Evolutionary conservation across 1,284 basidiomycete species (phyloP).

Genomic region (Apiotrichum montevideense): DNA sequence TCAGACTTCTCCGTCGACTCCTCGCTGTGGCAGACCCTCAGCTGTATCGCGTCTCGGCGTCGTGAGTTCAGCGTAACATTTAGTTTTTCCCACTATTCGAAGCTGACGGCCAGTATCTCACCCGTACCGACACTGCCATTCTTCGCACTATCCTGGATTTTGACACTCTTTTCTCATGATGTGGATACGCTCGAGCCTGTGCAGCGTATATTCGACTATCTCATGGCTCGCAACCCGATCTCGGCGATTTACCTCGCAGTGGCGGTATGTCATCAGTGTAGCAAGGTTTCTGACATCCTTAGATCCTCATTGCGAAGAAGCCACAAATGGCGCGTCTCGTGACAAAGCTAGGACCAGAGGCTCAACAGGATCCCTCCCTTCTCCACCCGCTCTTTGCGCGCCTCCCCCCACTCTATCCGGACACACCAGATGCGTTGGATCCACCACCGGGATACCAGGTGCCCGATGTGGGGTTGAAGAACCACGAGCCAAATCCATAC

Average conservation of each 20-base stretch:
- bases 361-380: constrained; percentile 38
- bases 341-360: constrained; percentile 30
- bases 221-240: constrained; percentile 74
- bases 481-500: constrained; percentile 34
- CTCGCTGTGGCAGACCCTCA: constrained; percentile 63
- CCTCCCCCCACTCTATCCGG: constrained; percentile 58
- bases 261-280: constrained; percentile 55
- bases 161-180: constrained; percentile 88
- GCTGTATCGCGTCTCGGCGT: constrained; percentile 54
- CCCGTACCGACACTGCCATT: constrained; percentile 39
- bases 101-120: constrained; percentile 21
- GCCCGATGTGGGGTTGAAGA: background rate
- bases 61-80: constrained; percentile 46
- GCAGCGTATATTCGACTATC: constrained; percentile 81
- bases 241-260: constrained; percentile 72
- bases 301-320: constrained; percentile 47
- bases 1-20: constrained; percentile 63
- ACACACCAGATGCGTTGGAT: constrained; percentile 25
- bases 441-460: constrained; percentile 4
- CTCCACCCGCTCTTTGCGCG: constrained; percentile 72
- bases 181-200: constrained; percentile 74
- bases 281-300: background rate
- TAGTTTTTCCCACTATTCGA: too few species aligned
- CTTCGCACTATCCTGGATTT: constrained; percentile 80
- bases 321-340: constrained; percentile 37